Evolutionary conservation across 2,329 filamentous ascomycete species (phyloP), one percentile per base, ranked within the genome.

Genomic region (Chaetomium strumarium): DNA sequence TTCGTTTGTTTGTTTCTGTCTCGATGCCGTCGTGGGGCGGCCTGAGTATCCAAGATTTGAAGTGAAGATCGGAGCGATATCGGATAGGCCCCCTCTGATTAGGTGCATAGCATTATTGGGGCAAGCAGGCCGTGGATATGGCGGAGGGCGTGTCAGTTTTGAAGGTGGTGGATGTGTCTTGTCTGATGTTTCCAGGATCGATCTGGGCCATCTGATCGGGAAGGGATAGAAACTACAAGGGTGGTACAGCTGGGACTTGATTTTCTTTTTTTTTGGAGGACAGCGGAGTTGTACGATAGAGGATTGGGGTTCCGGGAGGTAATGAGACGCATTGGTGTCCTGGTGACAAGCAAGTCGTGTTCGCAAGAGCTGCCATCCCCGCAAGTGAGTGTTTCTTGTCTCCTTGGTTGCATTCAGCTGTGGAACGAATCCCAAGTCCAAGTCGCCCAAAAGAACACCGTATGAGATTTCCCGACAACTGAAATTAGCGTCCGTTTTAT

Each of bases 231-330:
- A 24, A 38, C 31, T 46, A 42, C n/a, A 53, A 46, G 37, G 40
- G 43, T 45, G 33, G 20, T 10, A 7, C 42, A 42, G 42, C 12
- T 33, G 7, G 42, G 13, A 17, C 36, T 31, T 42, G 20, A 33
- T 37, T 16, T 43, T 38, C n/a, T n/a, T 17, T 37, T 16, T 43
- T 38, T 19, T n/a, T 17, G 17, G 48, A 46, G 5, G 43, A 30
- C 11, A 13, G 46, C n/a, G 29, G 31, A 16, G 34, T 14, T 55
- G 49, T 55, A 55, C 42, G 24, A 55, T 52, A 13, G 20, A 37
- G 42, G 47, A 14, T 13, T 33, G 20, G 46, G 33, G 38, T n/a
- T n/a, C 14, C 24, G 34, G 44, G 29, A 16, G 37, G n/a, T 46
- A 49, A 50, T 52, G 36, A 44, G 20, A 47, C 14, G 41, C 37